phyloP scores from a whole-genome alignment of 345 rosid genomes.

The Schrenkiella parvula region DNA sequence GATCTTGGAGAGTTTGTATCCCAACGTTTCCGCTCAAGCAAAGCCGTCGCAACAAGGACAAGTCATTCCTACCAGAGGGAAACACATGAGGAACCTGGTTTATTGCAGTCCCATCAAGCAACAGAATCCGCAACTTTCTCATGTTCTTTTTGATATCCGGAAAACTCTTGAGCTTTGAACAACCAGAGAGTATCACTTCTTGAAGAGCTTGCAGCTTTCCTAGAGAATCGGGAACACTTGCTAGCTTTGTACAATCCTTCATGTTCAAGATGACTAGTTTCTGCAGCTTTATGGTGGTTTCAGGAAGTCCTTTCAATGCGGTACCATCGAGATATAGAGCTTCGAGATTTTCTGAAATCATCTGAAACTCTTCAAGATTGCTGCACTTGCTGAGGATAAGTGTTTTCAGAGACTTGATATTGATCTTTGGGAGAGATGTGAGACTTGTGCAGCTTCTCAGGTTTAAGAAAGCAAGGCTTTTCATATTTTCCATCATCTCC shows the following conservation, averaged over 20 bases:
- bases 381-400: constrained; percentile 21
- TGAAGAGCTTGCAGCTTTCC: constrained; percentile 2
- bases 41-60: too few relatives aligned
- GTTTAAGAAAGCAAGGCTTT: too few relatives aligned
- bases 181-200: constrained; percentile 14
- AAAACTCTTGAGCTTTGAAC: neutral
- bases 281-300: neutral
- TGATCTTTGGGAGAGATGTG: too few relatives aligned
- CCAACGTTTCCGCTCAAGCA: too few relatives aligned
- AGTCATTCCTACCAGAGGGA: neutral
- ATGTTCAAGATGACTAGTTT: neutral
- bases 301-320: neutral
- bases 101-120: constrained; percentile 10
- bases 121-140: neutral
- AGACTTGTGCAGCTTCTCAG: too few relatives aligned
- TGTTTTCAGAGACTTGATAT: constrained; percentile 5
- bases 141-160: neutral
- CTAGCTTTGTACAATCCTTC: neutral
- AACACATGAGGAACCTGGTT: neutral
- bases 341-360: neutral
- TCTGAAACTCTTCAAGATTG: constrained; percentile 7
- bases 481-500: too few relatives aligned
- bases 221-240: neutral
- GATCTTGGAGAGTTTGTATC: too few relatives aligned
- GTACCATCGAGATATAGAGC: neutral